Evolutionary conservation across 1,284 basidiomycete species (phyloP).

Genomic region (Vanrija sp.): DNA sequence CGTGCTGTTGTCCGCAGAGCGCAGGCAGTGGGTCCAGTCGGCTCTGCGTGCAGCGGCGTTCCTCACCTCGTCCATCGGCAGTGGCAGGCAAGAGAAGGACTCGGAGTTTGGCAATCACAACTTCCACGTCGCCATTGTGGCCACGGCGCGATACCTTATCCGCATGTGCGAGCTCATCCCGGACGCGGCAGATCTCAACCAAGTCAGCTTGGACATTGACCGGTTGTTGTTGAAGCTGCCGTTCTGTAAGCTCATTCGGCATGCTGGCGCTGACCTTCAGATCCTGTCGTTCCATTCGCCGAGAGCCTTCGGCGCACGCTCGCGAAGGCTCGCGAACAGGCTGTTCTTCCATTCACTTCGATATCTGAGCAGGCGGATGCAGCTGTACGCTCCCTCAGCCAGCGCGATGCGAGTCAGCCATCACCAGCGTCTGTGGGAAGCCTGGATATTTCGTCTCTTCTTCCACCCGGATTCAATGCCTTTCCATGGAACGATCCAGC

Average conservation of each 20-base stretch:
- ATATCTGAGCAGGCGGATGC: not conserved
- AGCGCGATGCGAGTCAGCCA: too few relatives aligned
- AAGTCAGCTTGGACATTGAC: slow-evolving; percentile 8
- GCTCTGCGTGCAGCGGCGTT: slow-evolving; percentile 8
- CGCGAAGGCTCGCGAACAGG: slow-evolving; percentile 1
- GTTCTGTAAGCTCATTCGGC: not conserved
- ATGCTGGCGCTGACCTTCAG: not conserved
- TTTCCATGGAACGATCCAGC: too few relatives aligned
- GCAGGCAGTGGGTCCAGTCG: slow-evolving; percentile 7
- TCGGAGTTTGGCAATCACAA: slow-evolving; percentile 2
- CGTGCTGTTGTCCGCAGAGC: slow-evolving; percentile 1
- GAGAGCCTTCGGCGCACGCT: slow-evolving; percentile 1
- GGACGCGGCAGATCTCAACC: slow-evolving; percentile 2
- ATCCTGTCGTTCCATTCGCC: slow-evolving; percentile 4
- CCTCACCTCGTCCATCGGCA: slow-evolving; percentile 4
- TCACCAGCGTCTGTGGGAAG: too few relatives aligned
- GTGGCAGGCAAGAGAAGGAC: slow-evolving; percentile 1
- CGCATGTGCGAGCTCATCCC: slow-evolving; percentile 10
- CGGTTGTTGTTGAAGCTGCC: slow-evolving; percentile 41
- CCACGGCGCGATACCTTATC: slow-evolving; percentile 6
- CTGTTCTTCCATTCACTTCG: slow-evolving; percentile 4
- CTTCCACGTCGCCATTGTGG: slow-evolving; percentile 8
- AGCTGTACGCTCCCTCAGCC: not conserved
- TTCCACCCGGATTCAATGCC: too few relatives aligned
- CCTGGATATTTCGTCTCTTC: too few relatives aligned